Evolutionary conservation across 1,284 basidiomycete genomes (phyloP), one percentile per base, ranked within the genome.

Genomic region (Tilletia walkeri): DNA sequence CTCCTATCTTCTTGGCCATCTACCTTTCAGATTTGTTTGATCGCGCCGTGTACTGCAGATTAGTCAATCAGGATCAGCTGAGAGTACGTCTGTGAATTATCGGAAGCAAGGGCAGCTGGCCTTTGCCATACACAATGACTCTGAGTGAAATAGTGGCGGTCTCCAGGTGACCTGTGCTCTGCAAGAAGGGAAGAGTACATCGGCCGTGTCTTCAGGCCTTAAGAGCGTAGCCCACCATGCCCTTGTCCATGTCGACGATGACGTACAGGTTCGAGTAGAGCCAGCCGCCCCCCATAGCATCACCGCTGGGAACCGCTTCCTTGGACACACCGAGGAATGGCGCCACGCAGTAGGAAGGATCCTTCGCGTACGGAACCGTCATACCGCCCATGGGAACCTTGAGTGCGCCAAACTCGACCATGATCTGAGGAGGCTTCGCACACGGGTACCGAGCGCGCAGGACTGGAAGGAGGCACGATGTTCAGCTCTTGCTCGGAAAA

Each of bases 371-470:
- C n/a, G 2, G 24, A 9, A n/a, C 50, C n/a, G 50, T 20, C 9
- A 18, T 18, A n/a, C 50, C 24, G 50, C 50, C 50, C 50, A 53
- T n/a, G 50, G 50, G 50, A n/a, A 53, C 50, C 24, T 53, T 53
- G 18, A 53, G 12, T 6, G 7, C 6, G 50, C 50, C 50, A 30
- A 53, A 30, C 50, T 53, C 50, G 50, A 53, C 24, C n/a, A 53
- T 20, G 50, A 53, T 53, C n/a, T n/a, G 50, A 7, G 18, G 18
- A 7, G 50, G 9, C 7, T n/a, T 30, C 1, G 10, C n/a, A n/a
- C 50, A 53, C n/a, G 18, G n/a, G 50, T n/a, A 20, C 4, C 24
- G 18, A 6, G 50, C 50, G 50, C 18, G 7, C n/a, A 18, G 18
- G 50, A 53, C 50, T 53, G 50, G n/a, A 18, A 30, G n/a, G 18